Conservation (phyloP, 331 rosid species). For the Acacia concinna region DNA sequence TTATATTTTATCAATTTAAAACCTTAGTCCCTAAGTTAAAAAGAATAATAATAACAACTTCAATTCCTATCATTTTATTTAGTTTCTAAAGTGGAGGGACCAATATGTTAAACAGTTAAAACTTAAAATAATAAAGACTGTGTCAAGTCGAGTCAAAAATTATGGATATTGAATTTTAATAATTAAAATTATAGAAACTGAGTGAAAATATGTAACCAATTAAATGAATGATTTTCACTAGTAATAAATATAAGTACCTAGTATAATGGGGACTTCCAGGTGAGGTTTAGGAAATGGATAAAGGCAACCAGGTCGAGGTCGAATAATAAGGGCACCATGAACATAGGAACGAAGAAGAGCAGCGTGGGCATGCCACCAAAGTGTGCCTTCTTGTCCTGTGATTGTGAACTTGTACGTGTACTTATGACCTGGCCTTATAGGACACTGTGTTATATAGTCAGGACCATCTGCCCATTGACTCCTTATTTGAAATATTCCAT, state of each 20-base stretch:
- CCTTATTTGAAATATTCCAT: slow-evolving; percentile 34
- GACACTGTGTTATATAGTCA: slow-evolving; percentile 44
- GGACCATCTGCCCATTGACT: slow-evolving; percentile 52
- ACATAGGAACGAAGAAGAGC: slow-evolving; percentile 38
- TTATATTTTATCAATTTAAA: no score
- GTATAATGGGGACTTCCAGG: slow-evolving; percentile 36
- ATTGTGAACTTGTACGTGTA: slow-evolving; percentile 34
- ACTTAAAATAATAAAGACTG: no score
- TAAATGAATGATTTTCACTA: no score
- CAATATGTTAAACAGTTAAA: no score
- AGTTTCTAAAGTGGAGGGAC: no score
- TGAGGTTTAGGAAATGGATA: slow-evolving; percentile 33
- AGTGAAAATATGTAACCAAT: no score
- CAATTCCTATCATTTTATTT: no score
- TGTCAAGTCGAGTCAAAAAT: no score
- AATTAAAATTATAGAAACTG: no score
- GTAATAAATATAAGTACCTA: slow-evolving; percentile 27
- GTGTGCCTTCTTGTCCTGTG: slow-evolving; percentile 45
- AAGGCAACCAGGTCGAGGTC: not conserved
- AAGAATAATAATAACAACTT: no score
- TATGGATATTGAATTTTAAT: no score
- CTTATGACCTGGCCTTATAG: slow-evolving; percentile 22
- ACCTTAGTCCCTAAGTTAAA: not conserved
- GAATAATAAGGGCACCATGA: slow-evolving; percentile 40
- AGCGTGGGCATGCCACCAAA: slow-evolving; percentile 54